These are phyloP conservation scores for Pseudogymnoascus sp. DNA, from an alignment of 2,329 filamentous ascomycete species.

Conservation along the genomic window DNA sequence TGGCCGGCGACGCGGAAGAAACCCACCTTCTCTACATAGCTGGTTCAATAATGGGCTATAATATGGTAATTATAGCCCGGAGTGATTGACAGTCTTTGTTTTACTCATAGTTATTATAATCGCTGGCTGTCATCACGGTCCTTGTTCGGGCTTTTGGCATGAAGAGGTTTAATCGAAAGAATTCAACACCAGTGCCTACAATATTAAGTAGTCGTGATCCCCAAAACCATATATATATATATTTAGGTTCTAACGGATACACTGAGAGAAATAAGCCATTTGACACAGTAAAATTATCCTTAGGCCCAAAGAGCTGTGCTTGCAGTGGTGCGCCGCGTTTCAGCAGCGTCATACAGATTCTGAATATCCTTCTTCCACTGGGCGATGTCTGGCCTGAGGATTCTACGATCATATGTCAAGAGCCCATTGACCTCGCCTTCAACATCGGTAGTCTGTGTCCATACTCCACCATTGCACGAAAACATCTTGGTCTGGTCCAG, in stretches of 20 bases:
- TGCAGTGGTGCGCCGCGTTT: slow-evolving; percentile 11
- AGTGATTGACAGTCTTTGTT: not conserved
- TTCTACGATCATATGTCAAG: slow-evolving; percentile 58
- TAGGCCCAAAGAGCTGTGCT: not conserved
- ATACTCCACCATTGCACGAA: slow-evolving; percentile 57
- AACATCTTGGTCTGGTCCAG: slow-evolving; percentile 41
- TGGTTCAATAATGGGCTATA: not conserved
- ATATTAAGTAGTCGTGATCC: too few relatives aligned
- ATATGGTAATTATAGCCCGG: not conserved
- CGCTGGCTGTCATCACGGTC: not conserved
- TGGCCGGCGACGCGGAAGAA: not conserved
- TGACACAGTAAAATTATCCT: not conserved
- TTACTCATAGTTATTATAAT: not conserved
- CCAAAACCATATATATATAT: not conserved
- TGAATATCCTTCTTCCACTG: slow-evolving; percentile 56
- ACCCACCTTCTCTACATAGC: not conserved
- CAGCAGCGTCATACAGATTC: slow-evolving; percentile 50
- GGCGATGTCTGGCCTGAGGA: slow-evolving; percentile 47
- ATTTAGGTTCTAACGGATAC: not conserved
- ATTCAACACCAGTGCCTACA: too few relatives aligned
- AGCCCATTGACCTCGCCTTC: slow-evolving; percentile 69
- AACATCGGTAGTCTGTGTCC: slow-evolving; percentile 68
- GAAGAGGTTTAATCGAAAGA: not conserved
- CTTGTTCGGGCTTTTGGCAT: not conserved
- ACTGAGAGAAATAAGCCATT: not conserved